These are phyloP conservation scores for Limonium bicolor DNA, from an alignment of 148 eudicot species.

Conservation along the genomic window DNA sequence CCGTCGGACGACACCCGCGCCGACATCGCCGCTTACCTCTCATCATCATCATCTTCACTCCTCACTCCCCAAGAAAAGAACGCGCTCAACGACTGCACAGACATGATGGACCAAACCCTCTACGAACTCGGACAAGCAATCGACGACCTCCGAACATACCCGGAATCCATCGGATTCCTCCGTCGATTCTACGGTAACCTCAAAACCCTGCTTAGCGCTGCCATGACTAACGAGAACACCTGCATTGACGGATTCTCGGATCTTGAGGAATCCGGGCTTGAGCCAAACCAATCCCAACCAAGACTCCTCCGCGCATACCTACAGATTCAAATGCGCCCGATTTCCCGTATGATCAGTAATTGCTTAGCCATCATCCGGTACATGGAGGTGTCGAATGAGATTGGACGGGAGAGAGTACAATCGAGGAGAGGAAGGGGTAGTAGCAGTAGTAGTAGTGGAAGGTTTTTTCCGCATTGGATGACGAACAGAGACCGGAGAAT, in stretches of 20 bases:
- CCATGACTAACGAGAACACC: conserved; percentile 62
- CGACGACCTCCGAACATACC: conserved; percentile 8
- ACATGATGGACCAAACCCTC: conserved; percentile 42
- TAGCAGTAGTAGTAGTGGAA: not conserved
- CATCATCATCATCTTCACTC: not conserved
- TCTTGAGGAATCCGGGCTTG: conserved; percentile 9
- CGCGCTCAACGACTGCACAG: conserved; percentile 33
- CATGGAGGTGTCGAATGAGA: conserved; percentile 13
- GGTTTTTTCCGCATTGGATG: conserved; percentile 24
- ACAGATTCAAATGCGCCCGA: conserved; percentile 28
- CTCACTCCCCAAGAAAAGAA: conserved; percentile 16
- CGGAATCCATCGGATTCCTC: not conserved
- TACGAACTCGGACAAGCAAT: conserved; percentile 32
- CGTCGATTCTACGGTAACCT: conserved; percentile 16
- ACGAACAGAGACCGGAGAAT: conserved; percentile 12
- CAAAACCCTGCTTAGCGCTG: conserved; percentile 56
- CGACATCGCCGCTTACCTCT: not conserved
- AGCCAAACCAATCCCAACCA: not conserved
- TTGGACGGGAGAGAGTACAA: conserved; percentile 1
- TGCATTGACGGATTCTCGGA: conserved; percentile 57
- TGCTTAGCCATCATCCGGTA: conserved; percentile 39
- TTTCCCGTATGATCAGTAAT: conserved; percentile 49
- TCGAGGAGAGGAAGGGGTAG: conserved; percentile 1
- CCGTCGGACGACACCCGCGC: conserved; percentile 4
- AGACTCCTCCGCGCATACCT: conserved; percentile 18